phyloP scores from a whole-genome alignment of 2,329 filamentous ascomycete species.

The Pseudogymnoascus sp. region DNA sequence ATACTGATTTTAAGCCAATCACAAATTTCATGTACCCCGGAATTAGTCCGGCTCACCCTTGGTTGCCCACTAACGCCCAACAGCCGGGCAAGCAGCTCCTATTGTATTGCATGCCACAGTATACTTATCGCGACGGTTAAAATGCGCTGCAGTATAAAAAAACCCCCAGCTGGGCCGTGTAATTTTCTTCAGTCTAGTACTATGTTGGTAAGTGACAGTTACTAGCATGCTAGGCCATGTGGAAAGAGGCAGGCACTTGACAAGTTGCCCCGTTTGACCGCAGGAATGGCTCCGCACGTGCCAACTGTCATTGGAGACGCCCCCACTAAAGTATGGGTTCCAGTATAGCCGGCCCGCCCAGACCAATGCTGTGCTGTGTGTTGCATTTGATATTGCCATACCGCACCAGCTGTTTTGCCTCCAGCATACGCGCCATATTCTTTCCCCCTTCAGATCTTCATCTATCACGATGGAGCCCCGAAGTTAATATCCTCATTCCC shows the following conservation, averaged over 20 bases:
- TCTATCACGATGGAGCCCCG: background rate
- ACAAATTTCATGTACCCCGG: background rate
- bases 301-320: background rate
- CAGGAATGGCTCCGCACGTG: background rate
- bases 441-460: background rate
- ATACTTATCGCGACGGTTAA: background rate
- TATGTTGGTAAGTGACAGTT: background rate
- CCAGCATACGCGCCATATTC: background rate
- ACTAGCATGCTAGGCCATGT: background rate
- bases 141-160: too few relatives aligned
- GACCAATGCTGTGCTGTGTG: background rate
- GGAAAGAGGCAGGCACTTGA: background rate
- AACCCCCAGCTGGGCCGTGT: too few relatives aligned
- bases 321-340: background rate
- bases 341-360: background rate
- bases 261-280: background rate
- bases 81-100: background rate
- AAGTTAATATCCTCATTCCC: slow-evolving; percentile 19
- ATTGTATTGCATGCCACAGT: background rate
- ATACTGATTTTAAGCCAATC: background rate
- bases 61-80: background rate
- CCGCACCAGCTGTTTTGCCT: background rate
- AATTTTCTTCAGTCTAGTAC: background rate
- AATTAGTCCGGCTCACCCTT: background rate
- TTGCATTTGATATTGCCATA: background rate